These are phyloP conservation scores for Trichoderma sp. DNA, from an alignment of 2,329 filamentous ascomycete genomes.

Conservation along the genomic window DNA sequence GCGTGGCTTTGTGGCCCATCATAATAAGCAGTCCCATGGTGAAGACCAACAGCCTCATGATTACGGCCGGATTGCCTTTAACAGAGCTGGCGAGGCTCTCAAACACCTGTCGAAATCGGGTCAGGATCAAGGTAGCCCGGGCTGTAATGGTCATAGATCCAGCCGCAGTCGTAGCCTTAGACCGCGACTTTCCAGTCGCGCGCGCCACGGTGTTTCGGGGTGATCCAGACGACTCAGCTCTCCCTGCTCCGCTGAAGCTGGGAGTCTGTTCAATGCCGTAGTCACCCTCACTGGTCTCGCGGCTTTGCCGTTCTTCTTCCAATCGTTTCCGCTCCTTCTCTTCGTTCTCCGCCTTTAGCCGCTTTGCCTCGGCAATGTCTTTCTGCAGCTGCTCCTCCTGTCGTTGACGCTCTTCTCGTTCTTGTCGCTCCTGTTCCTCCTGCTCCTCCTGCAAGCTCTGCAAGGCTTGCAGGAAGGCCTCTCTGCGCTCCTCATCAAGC, in stretches of 20 bases:
- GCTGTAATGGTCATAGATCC: conserved; percentile 40
- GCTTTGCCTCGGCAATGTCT: conserved; percentile 56
- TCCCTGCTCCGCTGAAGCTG: conserved; percentile 36
- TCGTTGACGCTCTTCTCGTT: conserved; percentile 53
- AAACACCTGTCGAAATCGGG: conserved; percentile 50
- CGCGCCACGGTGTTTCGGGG: conserved; percentile 36
- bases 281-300: conserved; percentile 59
- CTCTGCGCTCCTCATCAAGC: conserved; percentile 85
- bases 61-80: conserved; percentile 53
- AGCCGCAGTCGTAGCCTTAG: conserved; percentile 31
- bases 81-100: conserved; percentile 50
- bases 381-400: conserved; percentile 56
- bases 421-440: conserved; percentile 64
- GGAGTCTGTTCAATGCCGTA: conserved; percentile 63
- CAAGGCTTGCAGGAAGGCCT: conserved; percentile 83
- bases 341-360: conserved; percentile 57
- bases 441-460: conserved; percentile 82
- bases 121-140: conserved; percentile 51
- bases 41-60: conserved; percentile 70
- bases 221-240: conserved; percentile 31
- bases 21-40: conserved; percentile 73
- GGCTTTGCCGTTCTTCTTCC: conserved; percentile 51
- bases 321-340: conserved; percentile 50
- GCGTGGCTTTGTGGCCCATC: conserved; percentile 69
- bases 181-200: conserved; percentile 26